Conservation (phyloP, 1,139 yeast genomes). For the Geotrichum fermentans region DNA sequence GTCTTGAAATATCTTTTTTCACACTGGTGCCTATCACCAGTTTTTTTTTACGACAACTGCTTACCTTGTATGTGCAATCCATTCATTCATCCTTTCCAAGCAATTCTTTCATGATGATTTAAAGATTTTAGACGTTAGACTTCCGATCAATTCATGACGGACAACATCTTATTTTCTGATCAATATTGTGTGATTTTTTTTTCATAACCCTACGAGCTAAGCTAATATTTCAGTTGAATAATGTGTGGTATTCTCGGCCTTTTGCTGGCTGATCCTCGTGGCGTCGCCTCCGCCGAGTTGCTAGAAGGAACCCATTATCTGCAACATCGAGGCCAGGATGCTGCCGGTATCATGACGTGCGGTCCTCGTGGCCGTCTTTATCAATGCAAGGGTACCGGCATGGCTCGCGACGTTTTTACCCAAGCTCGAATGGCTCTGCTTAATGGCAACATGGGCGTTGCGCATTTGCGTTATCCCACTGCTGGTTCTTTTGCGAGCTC, state of each 20-base stretch:
- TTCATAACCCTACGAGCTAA: too few species aligned
- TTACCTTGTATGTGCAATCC: too few species aligned
- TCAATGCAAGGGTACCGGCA: conserved; percentile 97
- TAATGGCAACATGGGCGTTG: conserved; percentile 91
- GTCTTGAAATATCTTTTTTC: too few species aligned
- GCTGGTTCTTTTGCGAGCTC: conserved; percentile 95
- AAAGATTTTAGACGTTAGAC: conserved; percentile 46
- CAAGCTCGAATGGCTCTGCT: conserved; percentile 70
- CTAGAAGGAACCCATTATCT: conserved; percentile 89
- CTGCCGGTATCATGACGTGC: conserved; percentile 97
- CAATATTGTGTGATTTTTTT: too few species aligned
- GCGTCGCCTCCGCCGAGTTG: conserved; percentile 78
- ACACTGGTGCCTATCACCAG: too few species aligned
- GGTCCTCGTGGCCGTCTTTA: conserved; percentile 89
- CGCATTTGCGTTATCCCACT: conserved; percentile 92
- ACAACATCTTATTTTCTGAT: conserved; percentile 33
- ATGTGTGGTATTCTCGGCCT: conserved; percentile 93
- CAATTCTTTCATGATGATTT: conserved; percentile 17
- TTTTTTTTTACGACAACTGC: too few species aligned
- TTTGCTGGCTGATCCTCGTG: conserved; percentile 69
- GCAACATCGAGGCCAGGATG: conserved; percentile 98
- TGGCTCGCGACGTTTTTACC: conserved; percentile 97
- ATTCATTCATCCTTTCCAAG: too few species aligned
- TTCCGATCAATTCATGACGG: conserved; percentile 45
- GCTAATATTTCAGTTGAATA: conserved; percentile 5